Conservation (phyloP, 805 yeast species). For the Komagataella pseudopastoris region DNA sequence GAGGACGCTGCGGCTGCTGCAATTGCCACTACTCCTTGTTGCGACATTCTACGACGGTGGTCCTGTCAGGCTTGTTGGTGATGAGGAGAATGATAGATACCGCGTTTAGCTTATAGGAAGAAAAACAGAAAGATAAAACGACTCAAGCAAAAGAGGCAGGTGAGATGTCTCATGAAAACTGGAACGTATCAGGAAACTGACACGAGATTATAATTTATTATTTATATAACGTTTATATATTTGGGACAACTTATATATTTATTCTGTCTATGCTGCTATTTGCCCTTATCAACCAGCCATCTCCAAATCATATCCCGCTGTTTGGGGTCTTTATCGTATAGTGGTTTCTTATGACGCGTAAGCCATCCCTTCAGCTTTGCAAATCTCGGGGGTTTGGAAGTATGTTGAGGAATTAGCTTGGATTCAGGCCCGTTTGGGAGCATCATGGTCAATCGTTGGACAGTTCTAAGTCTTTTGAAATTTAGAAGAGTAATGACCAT, state of each 20-base stretch:
- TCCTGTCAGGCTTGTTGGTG: neutral
- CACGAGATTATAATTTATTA: neutral
- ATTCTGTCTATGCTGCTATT: constrained; percentile 9
- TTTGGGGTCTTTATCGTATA: constrained; percentile 11
- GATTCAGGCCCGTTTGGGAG: constrained; percentile 10
- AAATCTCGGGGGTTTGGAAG: neutral
- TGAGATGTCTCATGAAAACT: neutral
- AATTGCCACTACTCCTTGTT: constrained; percentile 8
- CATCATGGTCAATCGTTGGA: constrained; percentile 57
- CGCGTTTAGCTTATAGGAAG: neutral
- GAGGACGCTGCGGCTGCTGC: constrained; percentile 22
- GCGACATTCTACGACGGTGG: neutral
- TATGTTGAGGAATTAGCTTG: neutral
- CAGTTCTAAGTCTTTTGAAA: constrained; percentile 41
- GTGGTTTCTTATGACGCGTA: constrained; percentile 1
- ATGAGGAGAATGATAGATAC: neutral
- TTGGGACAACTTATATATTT: neutral
- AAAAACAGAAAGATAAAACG: neutral
- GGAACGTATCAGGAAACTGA: neutral
- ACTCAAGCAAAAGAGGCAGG: neutral
- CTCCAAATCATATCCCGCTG: constrained; percentile 38
- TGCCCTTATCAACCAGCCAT: constrained; percentile 36
- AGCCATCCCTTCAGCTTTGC: neutral
- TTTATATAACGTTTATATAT: constrained; percentile 2
- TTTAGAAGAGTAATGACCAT: constrained; percentile 38